These are phyloP conservation scores for Colletotrichum viniferum DNA, from an alignment of 2,329 filamentous ascomycete species.

Conservation along the genomic window DNA sequence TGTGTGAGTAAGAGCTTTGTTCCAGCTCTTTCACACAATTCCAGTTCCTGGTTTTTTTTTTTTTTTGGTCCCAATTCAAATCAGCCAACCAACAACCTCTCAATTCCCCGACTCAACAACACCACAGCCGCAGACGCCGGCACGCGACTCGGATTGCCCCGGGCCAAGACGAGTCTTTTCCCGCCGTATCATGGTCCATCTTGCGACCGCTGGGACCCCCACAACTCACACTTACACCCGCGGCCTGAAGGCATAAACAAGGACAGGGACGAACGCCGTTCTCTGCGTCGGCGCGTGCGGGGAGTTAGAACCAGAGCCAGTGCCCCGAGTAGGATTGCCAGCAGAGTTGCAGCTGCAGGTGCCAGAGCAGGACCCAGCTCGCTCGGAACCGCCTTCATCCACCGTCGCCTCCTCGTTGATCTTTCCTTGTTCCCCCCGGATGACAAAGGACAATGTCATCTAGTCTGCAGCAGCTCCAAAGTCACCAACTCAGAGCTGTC, in stretches of 20 bases:
- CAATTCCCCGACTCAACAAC: neutral
- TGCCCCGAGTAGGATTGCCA: neutral
- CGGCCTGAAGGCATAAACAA: constrained; percentile 14
- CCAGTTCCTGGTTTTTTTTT: neutral
- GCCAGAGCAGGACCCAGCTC: neutral
- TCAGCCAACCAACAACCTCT: neutral
- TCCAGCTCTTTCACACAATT: neutral
- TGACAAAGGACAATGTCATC: constrained; percentile 43
- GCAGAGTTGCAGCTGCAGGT: neutral
- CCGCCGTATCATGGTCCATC: neutral
- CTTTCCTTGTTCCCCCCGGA: constrained; percentile 26
- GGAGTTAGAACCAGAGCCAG: neutral
- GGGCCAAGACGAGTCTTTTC: neutral
- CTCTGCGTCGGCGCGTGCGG: constrained; percentile 17
- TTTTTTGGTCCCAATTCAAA: neutral
- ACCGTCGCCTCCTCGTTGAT: constrained; percentile 27
- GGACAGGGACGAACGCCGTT: constrained; percentile 15
- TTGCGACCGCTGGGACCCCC: constrained; percentile 7
- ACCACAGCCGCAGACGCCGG: neutral
- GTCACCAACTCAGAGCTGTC: constrained; percentile 36
- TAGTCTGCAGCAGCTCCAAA: constrained; percentile 34
- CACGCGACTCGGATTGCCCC: constrained; percentile 1
- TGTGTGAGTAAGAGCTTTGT: neutral
- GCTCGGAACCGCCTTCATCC: constrained; percentile 3
- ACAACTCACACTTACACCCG: constrained; percentile 17